phyloP scores from a whole-genome alignment of 2,329 filamentous ascomycete genomes.

The Celoporthe dispersa region DNA sequence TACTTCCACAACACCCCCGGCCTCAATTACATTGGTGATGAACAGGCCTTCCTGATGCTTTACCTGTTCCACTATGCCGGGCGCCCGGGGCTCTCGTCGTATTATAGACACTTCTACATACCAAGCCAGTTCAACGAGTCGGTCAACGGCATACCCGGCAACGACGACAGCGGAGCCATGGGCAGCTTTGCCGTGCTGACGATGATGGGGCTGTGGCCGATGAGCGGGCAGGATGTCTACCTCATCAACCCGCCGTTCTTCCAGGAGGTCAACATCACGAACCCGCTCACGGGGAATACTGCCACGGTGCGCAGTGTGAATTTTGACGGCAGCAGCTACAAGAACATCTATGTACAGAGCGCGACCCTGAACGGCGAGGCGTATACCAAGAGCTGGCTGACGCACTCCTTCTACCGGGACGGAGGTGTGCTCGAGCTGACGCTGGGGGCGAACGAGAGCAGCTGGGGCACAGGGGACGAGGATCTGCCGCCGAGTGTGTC shows the following conservation, averaged over 20 bases:
- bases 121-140: conserved; percentile 64
- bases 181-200: conserved; percentile 61
- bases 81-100: conserved; percentile 53
- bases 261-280: conserved; percentile 55
- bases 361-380: conserved; percentile 58
- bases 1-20: conserved; percentile 54
- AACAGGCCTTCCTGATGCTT: conserved; percentile 63
- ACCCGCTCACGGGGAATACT: conserved; percentile 56
- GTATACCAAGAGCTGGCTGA: conserved; percentile 64
- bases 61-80: conserved; percentile 68
- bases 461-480: conserved; percentile 54
- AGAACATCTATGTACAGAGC: conserved; percentile 61
- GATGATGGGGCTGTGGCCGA: conserved; percentile 66
- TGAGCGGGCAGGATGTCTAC: conserved; percentile 66
- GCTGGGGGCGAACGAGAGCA: conserved; percentile 54
- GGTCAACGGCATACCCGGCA: conserved; percentile 61
- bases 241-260: conserved; percentile 68
- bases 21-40: conserved; percentile 46
- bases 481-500: conserved; percentile 56
- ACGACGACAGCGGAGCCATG: conserved; percentile 69
- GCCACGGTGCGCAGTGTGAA: conserved; percentile 60
- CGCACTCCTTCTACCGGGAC: conserved; percentile 62
- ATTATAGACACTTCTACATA: conserved; percentile 62
- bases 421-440: conserved; percentile 61
- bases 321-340: conserved; percentile 57